A percentile compares a stretch with the other conserved stretches of the same genome.
Conservation (phyloP, 2,329 filamentous ascomycete genomes). For the Pseudopithomyces chartarum region DNA sequence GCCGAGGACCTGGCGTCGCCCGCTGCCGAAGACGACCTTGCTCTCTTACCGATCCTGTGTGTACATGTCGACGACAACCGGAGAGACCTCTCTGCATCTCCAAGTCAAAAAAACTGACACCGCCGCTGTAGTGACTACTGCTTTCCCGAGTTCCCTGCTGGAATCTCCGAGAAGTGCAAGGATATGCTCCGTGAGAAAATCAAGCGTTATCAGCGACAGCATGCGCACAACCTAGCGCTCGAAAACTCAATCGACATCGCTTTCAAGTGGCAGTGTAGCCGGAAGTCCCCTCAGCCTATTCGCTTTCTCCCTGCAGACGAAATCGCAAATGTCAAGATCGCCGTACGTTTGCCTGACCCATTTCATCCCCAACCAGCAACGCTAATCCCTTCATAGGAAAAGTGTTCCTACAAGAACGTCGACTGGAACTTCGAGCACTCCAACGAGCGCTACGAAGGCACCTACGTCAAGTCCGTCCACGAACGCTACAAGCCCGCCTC, state of each 20-base stretch:
- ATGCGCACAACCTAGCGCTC: constrained; percentile 10
- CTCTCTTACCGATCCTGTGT: constrained; percentile 14
- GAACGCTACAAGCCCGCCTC: neutral
- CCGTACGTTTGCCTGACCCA: constrained; percentile 2
- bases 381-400: constrained; percentile 1
- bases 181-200: constrained; percentile 15
- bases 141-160: neutral
- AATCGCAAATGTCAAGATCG: neutral
- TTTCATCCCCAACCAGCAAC: neutral
- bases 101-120: neutral
- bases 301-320: constrained; percentile 2
- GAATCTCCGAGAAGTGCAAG: constrained; percentile 7
- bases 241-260: constrained; percentile 7
- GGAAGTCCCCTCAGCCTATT: neutral
- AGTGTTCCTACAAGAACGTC: constrained; percentile 3
- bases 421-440: constrained; percentile 6
- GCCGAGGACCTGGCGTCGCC: constrained; percentile 8
- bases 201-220: constrained; percentile 5
- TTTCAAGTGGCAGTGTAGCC: constrained; percentile 12
- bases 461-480: neutral
- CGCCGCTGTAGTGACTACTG: constrained; percentile 8
- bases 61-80: neutral
- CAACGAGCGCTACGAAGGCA: neutral
- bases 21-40: constrained; percentile 5
- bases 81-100: neutral